A percentile compares a stretch with the other conserved stretches of the same genome.
Evolutionary conservation across 805 yeast genomes (phyloP).

Genomic region (Yarrowia keelungensis): DNA sequence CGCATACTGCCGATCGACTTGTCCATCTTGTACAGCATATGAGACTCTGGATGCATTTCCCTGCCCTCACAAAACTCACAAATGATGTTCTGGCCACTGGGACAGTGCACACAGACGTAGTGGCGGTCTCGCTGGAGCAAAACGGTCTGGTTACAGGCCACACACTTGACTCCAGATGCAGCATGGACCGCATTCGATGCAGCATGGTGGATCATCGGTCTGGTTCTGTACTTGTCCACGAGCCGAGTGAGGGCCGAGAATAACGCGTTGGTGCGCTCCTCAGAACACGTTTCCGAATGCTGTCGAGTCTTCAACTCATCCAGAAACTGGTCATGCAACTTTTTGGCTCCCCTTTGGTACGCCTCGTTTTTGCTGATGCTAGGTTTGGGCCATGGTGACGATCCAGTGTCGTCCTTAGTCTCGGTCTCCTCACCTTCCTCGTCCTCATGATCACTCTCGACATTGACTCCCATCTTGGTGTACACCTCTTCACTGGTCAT

Average conservation of each 20-base stretch:
- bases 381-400: conserved; percentile 6
- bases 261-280: conserved; percentile 21
- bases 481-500: conserved; percentile 12
- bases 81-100: conserved; percentile 13
- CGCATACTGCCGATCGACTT: conserved; percentile 36
- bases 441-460: conserved; percentile 10
- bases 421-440: not conserved
- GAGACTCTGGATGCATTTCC: conserved; percentile 43
- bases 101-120: conserved; percentile 34
- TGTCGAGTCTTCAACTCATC: conserved; percentile 17
- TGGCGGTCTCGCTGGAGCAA: conserved; percentile 16
- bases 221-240: conserved; percentile 23
- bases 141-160: conserved; percentile 9
- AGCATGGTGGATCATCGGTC: conserved; percentile 26
- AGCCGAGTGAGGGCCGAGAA: conserved; percentile 12
- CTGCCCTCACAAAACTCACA: conserved; percentile 49
- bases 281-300: conserved; percentile 15
- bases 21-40: conserved; percentile 44
- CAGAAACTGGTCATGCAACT: conserved; percentile 32
- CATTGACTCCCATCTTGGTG: conserved; percentile 7
- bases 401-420: not conserved
- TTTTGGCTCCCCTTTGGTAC: conserved; percentile 18
- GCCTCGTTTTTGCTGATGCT: conserved; percentile 1
- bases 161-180: conserved; percentile 28
- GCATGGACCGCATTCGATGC: conserved; percentile 22